Evolutionary conservation across 352 stramenopile genomes (phyloP).

Genomic region (Hyaloperonospora arabidopsidis): DNA sequence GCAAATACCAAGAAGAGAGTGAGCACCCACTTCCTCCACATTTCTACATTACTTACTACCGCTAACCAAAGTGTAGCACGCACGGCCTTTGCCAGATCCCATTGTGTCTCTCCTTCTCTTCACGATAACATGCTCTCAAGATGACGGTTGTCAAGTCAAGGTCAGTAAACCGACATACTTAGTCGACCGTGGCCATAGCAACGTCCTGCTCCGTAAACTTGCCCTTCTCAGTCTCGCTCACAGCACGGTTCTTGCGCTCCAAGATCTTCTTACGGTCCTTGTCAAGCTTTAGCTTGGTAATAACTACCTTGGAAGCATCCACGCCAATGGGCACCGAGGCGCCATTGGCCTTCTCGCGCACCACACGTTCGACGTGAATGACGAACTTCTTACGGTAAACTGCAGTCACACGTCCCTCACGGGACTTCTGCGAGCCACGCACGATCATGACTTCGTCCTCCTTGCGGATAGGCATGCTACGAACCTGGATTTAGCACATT

Average conservation of each 20-base stretch:
- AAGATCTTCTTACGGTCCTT: conserved; percentile 99
- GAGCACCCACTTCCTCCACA: conserved; percentile 9
- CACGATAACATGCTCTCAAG: conserved; percentile 34
- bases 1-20: conserved; percentile 19
- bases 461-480: conserved; percentile 97
- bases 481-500: conserved; percentile 77
- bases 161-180: conserved; percentile 29
- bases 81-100: conserved; percentile 16
- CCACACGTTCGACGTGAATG: conserved; percentile 98
- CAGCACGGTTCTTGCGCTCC: conserved; percentile 94
- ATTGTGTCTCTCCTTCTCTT: conserved; percentile 36
- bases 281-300: conserved; percentile 99
- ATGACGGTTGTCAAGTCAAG: conserved; percentile 10
- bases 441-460: conserved; percentile 99
- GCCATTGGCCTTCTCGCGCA: conserved; percentile 98
- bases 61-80: conserved; percentile 3
- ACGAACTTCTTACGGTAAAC: conserved; percentile 99
- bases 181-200: conserved; percentile 85
- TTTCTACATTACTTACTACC: conserved; percentile 24
- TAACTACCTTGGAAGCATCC: conserved; percentile 96
- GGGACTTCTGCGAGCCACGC: conserved; percentile 95
- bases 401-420: conserved; percentile 96
- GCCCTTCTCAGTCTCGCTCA: conserved; percentile 73
- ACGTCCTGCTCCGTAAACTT: conserved; percentile 88
- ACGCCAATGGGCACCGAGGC: conserved; percentile 94